phyloP scores from a whole-genome alignment of 345 rosid species.

The Atalantia buxifolia region DNA sequence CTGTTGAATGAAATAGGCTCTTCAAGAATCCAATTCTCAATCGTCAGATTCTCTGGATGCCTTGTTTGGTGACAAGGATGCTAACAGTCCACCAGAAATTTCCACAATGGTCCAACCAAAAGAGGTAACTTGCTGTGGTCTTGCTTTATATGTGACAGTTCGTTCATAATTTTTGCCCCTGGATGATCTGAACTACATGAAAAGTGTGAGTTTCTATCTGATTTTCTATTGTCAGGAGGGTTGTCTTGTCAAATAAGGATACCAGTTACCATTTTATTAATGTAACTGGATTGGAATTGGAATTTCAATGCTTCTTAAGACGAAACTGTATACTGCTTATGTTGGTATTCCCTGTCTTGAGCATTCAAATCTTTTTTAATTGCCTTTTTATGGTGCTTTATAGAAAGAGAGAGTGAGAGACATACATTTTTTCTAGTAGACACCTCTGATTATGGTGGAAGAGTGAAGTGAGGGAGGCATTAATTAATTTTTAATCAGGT shows the following conservation, averaged over 20 bases:
- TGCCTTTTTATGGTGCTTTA: not conserved
- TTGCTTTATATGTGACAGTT: not conserved
- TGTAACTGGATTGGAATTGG: not conserved
- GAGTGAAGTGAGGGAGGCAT: not conserved
- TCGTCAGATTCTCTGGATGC: constrained; percentile 35
- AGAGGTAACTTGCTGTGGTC: constrained; percentile 37
- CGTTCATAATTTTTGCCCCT: not conserved
- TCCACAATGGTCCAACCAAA: constrained; percentile 38
- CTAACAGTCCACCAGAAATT: constrained; percentile 21
- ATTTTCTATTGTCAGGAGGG: not conserved
- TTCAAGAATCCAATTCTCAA: constrained; percentile 26
- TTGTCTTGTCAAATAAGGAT: not conserved
- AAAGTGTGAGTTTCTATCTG: not conserved
- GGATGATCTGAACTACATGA: not conserved
- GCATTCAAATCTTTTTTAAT: not conserved
- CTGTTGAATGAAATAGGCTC: constrained; percentile 29
- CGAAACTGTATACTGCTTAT: not conserved
- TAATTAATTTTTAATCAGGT: not conserved
- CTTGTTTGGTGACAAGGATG: constrained; percentile 41
- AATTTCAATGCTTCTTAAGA: not conserved
- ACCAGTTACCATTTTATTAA: not conserved
- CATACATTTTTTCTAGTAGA: not conserved
- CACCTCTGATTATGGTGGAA: not conserved
- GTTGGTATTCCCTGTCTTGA: not conserved
- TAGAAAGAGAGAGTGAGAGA: not conserved